A percentile compares a stretch with the other conserved stretches of the same genome.
Conservation (phyloP, 1,284 basidiomycete species). For the Termitomyces sp. region DNA sequence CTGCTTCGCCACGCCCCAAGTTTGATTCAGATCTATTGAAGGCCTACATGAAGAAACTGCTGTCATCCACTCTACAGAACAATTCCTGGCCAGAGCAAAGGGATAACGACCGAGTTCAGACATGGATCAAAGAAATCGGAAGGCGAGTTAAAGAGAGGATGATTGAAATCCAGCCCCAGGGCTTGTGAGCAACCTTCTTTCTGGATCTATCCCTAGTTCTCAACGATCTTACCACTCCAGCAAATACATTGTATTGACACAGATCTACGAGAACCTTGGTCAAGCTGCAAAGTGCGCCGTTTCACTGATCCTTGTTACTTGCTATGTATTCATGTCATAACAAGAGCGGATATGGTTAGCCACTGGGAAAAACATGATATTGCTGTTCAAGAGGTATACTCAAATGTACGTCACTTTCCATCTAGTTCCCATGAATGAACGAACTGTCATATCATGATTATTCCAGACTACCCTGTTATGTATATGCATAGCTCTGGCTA, state of each 20-base stretch:
- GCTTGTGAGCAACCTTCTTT: constrained; percentile 54
- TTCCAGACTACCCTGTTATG: constrained; percentile 67
- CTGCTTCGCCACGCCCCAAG: constrained; percentile 51
- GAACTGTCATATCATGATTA: constrained; percentile 12
- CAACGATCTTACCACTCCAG: constrained; percentile 31
- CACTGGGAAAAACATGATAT: constrained; percentile 75
- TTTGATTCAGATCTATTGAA: constrained; percentile 71
- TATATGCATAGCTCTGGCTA: constrained; percentile 70
- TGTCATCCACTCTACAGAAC: constrained; percentile 59
- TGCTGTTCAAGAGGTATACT: constrained; percentile 64
- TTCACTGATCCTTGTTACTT: neutral
- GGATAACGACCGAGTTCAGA: constrained; percentile 63
- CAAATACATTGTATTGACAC: constrained; percentile 79
- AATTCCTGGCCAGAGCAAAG: constrained; percentile 61
- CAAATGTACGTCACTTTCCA: constrained; percentile 46
- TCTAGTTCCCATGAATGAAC: constrained; percentile 16
- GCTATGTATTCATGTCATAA: constrained; percentile 3
- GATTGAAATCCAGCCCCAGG: constrained; percentile 71
- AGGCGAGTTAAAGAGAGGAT: constrained; percentile 78
- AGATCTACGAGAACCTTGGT: constrained; percentile 74
- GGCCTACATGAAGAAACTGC: constrained; percentile 73
- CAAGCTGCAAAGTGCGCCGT: constrained; percentile 69
- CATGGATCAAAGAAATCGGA: constrained; percentile 77
- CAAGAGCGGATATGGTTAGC: constrained; percentile 59
- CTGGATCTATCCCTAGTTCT: constrained; percentile 6